Conservation (phyloP, 176 grass and related monocot genomes). For the Musa acuminata region DNA sequence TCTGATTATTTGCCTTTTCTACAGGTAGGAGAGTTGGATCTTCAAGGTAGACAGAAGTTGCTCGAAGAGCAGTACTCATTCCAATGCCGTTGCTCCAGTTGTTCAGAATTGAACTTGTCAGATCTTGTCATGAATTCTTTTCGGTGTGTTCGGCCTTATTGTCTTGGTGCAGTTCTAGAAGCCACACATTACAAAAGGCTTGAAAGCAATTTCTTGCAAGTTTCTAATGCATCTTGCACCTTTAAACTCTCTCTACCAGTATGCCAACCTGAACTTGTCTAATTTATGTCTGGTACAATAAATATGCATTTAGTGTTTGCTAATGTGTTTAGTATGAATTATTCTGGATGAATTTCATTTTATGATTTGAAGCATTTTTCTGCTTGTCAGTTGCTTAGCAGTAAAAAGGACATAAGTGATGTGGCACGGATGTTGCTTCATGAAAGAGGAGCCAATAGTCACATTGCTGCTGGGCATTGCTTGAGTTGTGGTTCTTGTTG, state of each 20-base stretch:
- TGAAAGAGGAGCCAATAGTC: slow-evolving; percentile 24
- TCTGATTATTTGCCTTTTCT: slow-evolving; percentile 21
- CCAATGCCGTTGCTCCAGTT: slow-evolving; percentile 63
- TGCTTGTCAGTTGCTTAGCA: slow-evolving; percentile 34
- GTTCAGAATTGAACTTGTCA: slow-evolving; percentile 66
- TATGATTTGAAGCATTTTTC: slow-evolving; percentile 15
- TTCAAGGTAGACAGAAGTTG: slow-evolving; percentile 56
- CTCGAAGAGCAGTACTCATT: slow-evolving; percentile 79
- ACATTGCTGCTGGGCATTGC: slow-evolving; percentile 63
- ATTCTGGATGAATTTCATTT: background rate
- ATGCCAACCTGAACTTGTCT: slow-evolving; percentile 26
- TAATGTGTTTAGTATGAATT: slow-evolving; percentile 3
- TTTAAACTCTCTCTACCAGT: slow-evolving; percentile 48
- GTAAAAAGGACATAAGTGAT: slow-evolving; percentile 35
- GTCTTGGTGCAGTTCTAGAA: slow-evolving; percentile 61
- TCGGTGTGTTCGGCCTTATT: slow-evolving; percentile 44
- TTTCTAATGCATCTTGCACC: slow-evolving; percentile 40
- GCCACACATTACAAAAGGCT: slow-evolving; percentile 26
- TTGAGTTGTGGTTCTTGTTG: slow-evolving; percentile 49
- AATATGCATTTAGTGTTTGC: background rate
- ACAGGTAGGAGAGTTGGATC: slow-evolving; percentile 64
- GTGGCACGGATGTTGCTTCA: slow-evolving; percentile 40
- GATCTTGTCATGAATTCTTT: slow-evolving; percentile 82
- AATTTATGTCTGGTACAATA: background rate
- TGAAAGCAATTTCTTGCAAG: slow-evolving; percentile 44